Evolutionary conservation across 257 asterid species (phyloP), one percentile per base, ranked within the genome.

Genomic region (Forsythia suspensa): DNA sequence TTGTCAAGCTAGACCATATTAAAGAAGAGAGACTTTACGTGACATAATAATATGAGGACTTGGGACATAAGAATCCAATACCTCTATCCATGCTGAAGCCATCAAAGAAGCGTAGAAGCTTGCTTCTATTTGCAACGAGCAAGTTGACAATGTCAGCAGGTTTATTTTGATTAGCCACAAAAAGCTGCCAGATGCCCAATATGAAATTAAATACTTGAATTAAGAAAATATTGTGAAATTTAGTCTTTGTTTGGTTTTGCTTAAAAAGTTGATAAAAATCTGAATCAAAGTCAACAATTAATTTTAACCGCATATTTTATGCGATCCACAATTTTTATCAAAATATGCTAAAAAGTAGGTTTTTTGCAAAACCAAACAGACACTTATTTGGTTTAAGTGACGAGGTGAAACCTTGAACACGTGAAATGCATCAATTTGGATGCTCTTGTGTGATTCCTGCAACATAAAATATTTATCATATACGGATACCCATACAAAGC

Each of bases 381-480:
- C 34, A 29, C 34, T 29, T 34, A 71, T 42, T 37, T 21, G 63
- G 40, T 46, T 8, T 6, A 40, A 71, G 84, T 12, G 61, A 15
- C 41, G 51, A 68, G 44, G 38, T 71, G 81, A 70, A 72, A 94
- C 97, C 98, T 95, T 95, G 88, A 95, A 95, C 21, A 92, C 97
- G 24, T 95, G 98, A 83, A 93, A 95, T 11, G 98, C 89, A 59
- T 92, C 96, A 5, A 95, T 82, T 79, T 90, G 97, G 79, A 95
- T 95, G 91, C 86, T 88, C 87, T 89, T 93, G 89, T 95, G 96
- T 57, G 96, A 70, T 82, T 93, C 99, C 99, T 95, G 96, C 88
- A 86, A 74, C 66, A 81, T 29, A 46, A 24, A 72, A 70, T 43
- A 71, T 39, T 37, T 24, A 72, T 43, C 11, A 4, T 63, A 18